Base-by-base conservation (phyloP, 2,329 filamentous ascomycete genomes). In the Alternaria novae-zelandiae region DNA sequence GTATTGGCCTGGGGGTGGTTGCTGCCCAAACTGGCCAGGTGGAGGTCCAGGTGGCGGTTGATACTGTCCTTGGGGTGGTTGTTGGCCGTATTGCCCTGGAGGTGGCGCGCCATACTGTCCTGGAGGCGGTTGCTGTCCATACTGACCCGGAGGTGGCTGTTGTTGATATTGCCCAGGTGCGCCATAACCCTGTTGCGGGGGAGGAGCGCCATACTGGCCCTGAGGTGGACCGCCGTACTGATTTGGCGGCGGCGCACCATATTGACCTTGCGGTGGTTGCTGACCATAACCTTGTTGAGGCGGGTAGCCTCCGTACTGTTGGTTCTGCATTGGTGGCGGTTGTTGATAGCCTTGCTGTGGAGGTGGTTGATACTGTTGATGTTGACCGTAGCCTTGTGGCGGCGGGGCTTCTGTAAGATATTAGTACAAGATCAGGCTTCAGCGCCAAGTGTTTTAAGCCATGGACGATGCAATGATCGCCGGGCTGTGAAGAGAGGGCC, bases 241-340 rank as follows among this genome's bases (percentile, higher is more conserved):
- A 41, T 70, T 70, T 50, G 71, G 78, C 45, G 72, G 77, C 23
- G 81, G 80, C 20, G 79, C 77, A 43, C 79, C 79, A 61, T 82
- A 81, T 44, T 73, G 70, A 6, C 64, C 63, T 26, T 59, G 69
- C 6, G 68, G 61, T 11, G 65, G 70, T 17, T 54, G 66, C 54
- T 72, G 72, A 13, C 71, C 71, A 59, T 71, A 74, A 26, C 70
- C 67, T 56, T 75, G 72, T 65, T 75, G 73, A 45, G 69, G 78
- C 54, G 72, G 78, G 61, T 82, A 81, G 49, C 69, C 68, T 21
- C 66, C 71, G 56, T 71, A 72, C 26, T 73, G 69, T 61, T 79
- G 70, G 15, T 77, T 72, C 54, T 79, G 75, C 64, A 75, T 72
- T 60, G 70, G 73, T 30, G 69, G 74, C 59, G 73, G 78, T 60